A percentile compares a stretch with the other conserved stretches of the same genome.
Conservation (phyloP, 2,329 filamentous ascomycete genomes). For the Venturia carpophila region DNA sequence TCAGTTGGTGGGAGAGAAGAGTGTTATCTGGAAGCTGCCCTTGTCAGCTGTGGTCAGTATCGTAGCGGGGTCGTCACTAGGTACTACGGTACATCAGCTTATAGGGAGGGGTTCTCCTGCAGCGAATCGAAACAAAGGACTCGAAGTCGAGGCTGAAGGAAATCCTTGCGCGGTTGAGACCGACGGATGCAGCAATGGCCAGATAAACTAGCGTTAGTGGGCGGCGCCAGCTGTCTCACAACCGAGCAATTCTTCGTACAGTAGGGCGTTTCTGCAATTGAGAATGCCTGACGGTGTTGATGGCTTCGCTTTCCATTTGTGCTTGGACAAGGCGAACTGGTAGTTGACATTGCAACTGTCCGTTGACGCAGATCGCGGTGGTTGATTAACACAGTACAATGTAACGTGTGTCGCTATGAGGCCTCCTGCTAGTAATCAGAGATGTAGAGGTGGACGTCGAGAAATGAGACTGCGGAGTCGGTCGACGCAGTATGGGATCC, state of each 20-base stretch:
- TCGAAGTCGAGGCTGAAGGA: background rate
- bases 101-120: background rate
- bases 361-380: background rate
- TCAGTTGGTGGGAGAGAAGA: background rate
- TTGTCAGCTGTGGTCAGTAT: background rate
- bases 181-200: background rate
- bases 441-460: background rate
- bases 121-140: background rate
- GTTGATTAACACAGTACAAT: too few species aligned
- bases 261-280: background rate
- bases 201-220: background rate
- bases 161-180: background rate
- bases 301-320: background rate
- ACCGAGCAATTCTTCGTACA: background rate
- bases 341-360: background rate
- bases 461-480: background rate
- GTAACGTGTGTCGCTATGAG: too few species aligned
- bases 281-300: background rate
- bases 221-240: background rate
- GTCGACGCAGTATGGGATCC: too few species aligned
- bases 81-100: background rate
- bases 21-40: background rate
- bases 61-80: background rate
- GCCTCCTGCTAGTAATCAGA: background rate
- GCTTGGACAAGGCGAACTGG: background rate